Base-by-base conservation (phyloP, 2,329 filamentous ascomycete species). In the Diaporthe destruens region DNA sequence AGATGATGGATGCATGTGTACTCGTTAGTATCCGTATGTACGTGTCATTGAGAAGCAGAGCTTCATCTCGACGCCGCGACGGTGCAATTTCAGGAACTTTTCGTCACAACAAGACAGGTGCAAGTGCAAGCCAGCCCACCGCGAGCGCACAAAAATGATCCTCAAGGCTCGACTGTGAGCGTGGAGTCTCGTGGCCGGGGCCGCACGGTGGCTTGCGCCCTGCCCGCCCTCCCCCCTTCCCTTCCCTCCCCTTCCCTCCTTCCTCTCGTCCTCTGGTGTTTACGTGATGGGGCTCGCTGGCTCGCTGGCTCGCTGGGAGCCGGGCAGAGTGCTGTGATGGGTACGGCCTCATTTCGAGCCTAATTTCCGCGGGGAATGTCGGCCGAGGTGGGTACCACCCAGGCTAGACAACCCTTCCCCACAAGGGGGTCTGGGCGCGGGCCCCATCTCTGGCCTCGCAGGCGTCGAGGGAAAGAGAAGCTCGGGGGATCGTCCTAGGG, bases 301-400 rank as follows among this genome's bases (percentile, higher is more conserved):
- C 53, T 55, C 16, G 18, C 54, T 36, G 54, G 11, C 54, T 56
- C 29, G 9, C n/a, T 56, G 54, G 39, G 36, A 47, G 51, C 36
- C 36, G 25, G 39, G 66, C 29, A 59, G 66, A 29, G 39, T 44
- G 57, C 56, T 72, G 63, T 69, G 72, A 42, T 57, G 71, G 67
- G 51, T 55, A 57, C 32, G 39, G 53, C 59, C 71, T 71, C 69
- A 71, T 67, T 61, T 71, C 70, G 70, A 71, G 71, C 55, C 68
- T 71, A 73, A 73, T 73, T 67, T 73, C 71, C 71, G 71, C 68
- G 71, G 70, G 71, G 68, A 66, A 66, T 66, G 61, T 66, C 61
- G 61, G 61, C 61, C 61, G 61, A 53, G 61, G 61, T 66, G 61
- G 61, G 61, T 53, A 66, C 42, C 29, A 65, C 44, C 32, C 61